Base-by-base conservation (phyloP, 352 stramenopile species). In the Phytophthora fragariaefolia region DNA sequence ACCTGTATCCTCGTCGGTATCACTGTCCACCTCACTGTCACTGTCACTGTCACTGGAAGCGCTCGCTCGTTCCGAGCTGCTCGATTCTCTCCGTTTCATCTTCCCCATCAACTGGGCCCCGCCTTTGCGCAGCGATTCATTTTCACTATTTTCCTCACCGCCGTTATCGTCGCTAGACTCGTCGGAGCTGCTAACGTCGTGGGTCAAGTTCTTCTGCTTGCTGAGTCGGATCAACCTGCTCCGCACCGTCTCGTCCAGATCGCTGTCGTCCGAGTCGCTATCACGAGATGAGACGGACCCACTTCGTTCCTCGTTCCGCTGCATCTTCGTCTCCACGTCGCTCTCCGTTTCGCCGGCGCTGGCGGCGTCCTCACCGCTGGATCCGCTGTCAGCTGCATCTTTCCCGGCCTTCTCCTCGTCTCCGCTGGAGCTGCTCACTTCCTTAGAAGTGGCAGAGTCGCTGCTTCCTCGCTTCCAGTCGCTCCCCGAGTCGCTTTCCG, bases 401-500 rank as follows among this genome's bases (percentile, higher is more conserved):
- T 36, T 13, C 32, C 17, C 32, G 32, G 13, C 12, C 32, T 40
- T 15, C 32, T 40, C 32, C 32, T 40, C 17, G 32, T 45, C 36
- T 45, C 36, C 36, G 18, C 55, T 69, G 10, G 48, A 63, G 1
- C 42, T 45, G 36, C 20, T 45, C 12, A 15, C 36, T 45, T 45
- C 42, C 5, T 69, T 30, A 7, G 60, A 70, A 7, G 46, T 43
- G 26, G 42, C 56, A 30, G 27, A 73, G 28, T 77, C 48, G 18
- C 66, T 78, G 24, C 6, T 63, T 13, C 53, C 17, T 12, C n/a
- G 22, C n/a, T 43, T 56, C 5, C 32, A 4, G 6, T 69, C 67
- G 3, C n/a, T 28, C 0, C 75, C 61, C 43, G n/a, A 43, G 0
- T 77, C 65, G 20, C 68, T 77, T 36, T 78, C 71, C 15, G 75